Percentiles rank a stretch among this genome's conserved stretches.
Conservation (phyloP, 2,329 filamentous ascomycete genomes). For the Fusarium tuaranense region DNA sequence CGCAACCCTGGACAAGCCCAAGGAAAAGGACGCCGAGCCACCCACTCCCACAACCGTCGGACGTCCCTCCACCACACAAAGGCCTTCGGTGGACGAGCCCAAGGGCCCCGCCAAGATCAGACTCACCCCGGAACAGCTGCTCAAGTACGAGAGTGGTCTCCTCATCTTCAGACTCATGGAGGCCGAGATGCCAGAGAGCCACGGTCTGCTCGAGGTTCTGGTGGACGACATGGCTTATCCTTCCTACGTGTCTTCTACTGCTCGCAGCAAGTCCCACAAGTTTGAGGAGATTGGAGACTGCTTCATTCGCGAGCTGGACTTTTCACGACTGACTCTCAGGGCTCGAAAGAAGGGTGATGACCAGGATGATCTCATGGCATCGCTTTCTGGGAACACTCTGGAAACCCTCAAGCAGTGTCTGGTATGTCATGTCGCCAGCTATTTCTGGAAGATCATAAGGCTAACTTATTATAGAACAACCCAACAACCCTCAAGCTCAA, state of each 20-base stretch:
- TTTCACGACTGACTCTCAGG: constrained; percentile 91
- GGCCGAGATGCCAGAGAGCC: constrained; percentile 80
- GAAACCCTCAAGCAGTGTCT: constrained; percentile 89
- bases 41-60: constrained; percentile 56
- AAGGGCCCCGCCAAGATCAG: constrained; percentile 79
- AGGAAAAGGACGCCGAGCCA: constrained; percentile 38
- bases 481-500: constrained; percentile 85
- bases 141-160: constrained; percentile 89
- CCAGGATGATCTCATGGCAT: constrained; percentile 82
- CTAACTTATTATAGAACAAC: constrained; percentile 74
- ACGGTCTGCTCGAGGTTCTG: constrained; percentile 85
- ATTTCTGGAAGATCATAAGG: neutral
- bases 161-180: constrained; percentile 96
- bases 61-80: constrained; percentile 55
- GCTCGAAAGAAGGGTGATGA: constrained; percentile 84
- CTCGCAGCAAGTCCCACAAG: constrained; percentile 74
- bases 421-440: constrained; percentile 61
- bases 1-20: constrained; percentile 49
- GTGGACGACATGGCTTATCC: constrained; percentile 97
- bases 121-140: constrained; percentile 82
- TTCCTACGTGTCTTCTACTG: constrained; percentile 84
- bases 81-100: constrained; percentile 54
- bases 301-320: constrained; percentile 96
- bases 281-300: constrained; percentile 96
- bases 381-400: constrained; percentile 85